Conservation (phyloP, 345 rosid species). For the Gossypium rotundifolium region DNA sequence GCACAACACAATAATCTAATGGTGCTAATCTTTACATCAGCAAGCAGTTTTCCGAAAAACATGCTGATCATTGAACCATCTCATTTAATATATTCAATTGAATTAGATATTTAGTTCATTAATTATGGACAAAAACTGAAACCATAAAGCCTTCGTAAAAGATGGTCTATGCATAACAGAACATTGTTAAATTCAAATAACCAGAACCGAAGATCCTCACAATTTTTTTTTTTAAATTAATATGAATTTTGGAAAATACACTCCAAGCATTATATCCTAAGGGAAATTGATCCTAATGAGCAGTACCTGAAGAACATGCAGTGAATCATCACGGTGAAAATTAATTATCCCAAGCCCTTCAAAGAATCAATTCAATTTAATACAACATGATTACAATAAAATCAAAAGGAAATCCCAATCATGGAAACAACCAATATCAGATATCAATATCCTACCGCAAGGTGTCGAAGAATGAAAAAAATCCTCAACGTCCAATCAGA, state of each 20-base stretch:
- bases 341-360: neutral
- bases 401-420: neutral
- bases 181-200: neutral
- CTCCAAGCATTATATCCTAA: neutral
- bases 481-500: neutral
- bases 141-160: neutral
- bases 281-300: neutral
- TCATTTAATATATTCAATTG: neutral
- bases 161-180: neutral
- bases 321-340: neutral
- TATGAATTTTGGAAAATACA: neutral
- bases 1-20: neutral
- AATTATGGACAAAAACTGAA: neutral
- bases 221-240: neutral
- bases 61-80: neutral
- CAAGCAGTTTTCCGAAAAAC: neutral
- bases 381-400: neutral
- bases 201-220: neutral
- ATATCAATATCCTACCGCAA: neutral
- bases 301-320: neutral
- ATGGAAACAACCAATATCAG: neutral
- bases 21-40: neutral
- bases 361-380: neutral
- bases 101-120: neutral
- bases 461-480: neutral